Evolutionary conservation across 2,329 filamentous ascomycete species (phyloP).

Genomic region (Cercospora janseana): DNA sequence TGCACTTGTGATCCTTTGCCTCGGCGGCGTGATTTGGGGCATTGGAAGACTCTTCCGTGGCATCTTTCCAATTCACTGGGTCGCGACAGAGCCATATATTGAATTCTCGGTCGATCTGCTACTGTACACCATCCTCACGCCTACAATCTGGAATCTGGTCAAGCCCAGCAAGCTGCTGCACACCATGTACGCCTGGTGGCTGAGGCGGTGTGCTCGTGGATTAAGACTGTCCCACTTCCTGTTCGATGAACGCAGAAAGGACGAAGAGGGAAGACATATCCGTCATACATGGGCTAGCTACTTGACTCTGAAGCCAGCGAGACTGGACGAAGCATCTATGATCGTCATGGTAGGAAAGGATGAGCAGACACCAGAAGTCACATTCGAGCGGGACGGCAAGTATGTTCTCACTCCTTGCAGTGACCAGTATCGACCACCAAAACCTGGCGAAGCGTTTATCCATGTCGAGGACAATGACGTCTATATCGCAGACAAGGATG

Average conservation of each 20-base stretch:
- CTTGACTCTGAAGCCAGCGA: conserved; percentile 21
- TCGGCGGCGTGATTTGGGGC: conserved; percentile 96
- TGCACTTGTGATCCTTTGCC: conserved; percentile 83
- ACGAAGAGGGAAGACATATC: conserved; percentile 70
- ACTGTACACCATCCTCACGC: conserved; percentile 96
- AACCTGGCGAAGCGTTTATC: conserved; percentile 76
- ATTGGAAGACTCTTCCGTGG: conserved; percentile 65
- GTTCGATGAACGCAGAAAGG: conserved; percentile 75
- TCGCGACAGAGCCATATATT: conserved; percentile 84
- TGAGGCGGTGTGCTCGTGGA: conserved; percentile 75
- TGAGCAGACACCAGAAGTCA: conserved; percentile 30
- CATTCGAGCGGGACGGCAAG: conserved; percentile 68
- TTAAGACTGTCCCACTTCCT: conserved; percentile 88
- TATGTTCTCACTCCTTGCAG: conserved; percentile 93
- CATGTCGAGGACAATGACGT: conserved; percentile 64
- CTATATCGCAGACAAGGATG: conserved; percentile 35
- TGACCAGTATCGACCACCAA: conserved; percentile 91
- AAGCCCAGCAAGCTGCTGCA: conserved; percentile 82
- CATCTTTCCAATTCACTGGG: conserved; percentile 89
- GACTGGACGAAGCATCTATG: conserved; percentile 8
- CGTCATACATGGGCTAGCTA: conserved; percentile 34
- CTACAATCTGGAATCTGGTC: conserved; percentile 77
- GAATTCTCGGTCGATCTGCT: conserved; percentile 93
- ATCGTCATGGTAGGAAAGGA: background rate
- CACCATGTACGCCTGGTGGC: conserved; percentile 93